Conservation (phyloP, 148 eudicot species). For the Rheum nobile region DNA sequence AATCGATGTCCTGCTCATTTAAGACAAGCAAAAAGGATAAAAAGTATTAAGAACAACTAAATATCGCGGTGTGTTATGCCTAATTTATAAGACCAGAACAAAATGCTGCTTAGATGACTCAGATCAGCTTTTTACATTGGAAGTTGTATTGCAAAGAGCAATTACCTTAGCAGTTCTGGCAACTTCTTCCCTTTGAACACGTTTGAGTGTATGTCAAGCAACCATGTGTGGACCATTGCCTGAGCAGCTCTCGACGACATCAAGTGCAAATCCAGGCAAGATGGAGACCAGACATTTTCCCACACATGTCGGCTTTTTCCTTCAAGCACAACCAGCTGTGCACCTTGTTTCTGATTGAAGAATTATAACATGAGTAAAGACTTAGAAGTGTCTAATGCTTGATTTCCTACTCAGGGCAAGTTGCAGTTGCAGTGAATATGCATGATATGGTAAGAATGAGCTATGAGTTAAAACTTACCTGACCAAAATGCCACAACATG, state of each 20-base stretch:
- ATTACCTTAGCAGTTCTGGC: slow-evolving; percentile 55
- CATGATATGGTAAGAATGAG: neutral
- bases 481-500: slow-evolving; percentile 94
- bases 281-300: slow-evolving; percentile 80
- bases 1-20: no score
- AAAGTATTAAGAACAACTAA: no score
- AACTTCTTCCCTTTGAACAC: slow-evolving; percentile 73
- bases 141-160: slow-evolving; percentile 2
- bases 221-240: slow-evolving; percentile 94
- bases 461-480: slow-evolving; percentile 36
- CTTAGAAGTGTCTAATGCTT: neutral
- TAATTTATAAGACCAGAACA: no score
- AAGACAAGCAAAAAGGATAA: no score
- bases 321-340: slow-evolving; percentile 89
- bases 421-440: slow-evolving; percentile 1
- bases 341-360: slow-evolving; percentile 59
- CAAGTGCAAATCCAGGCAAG: slow-evolving; percentile 87
- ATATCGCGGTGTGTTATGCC: no score
- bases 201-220: slow-evolving; percentile 58
- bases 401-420: neutral
- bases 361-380: neutral
- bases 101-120: slow-evolving; percentile 50
- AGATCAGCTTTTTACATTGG: neutral
- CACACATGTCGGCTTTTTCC: slow-evolving; percentile 82
- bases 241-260: slow-evolving; percentile 98